Percentiles rank a stretch among this genome's conserved stretches.
phyloP scores from a whole-genome alignment of 2,329 filamentous ascomycete genomes.

The Paracamarosporium sp. region DNA sequence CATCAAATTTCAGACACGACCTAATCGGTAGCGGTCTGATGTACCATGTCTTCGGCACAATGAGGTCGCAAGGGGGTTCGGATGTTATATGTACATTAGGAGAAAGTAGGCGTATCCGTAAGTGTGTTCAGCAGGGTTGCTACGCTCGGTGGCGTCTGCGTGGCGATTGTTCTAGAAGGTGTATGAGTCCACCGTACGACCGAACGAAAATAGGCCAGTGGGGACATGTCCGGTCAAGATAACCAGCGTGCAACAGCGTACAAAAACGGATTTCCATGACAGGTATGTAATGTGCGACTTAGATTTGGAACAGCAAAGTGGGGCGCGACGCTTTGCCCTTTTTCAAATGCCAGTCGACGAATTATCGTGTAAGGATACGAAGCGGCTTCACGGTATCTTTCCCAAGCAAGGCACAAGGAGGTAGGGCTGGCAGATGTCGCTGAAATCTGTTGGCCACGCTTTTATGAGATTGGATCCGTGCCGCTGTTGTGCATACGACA shows the following conservation, averaged over 20 bases:
- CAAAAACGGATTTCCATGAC: conserved; percentile 3
- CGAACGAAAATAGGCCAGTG: not conserved
- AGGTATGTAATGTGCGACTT: not conserved
- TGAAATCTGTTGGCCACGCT: not conserved
- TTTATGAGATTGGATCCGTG: not conserved
- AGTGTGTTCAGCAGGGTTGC: not conserved
- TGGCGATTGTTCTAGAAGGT: not conserved
- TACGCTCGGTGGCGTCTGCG: not conserved
- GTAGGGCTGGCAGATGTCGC: not conserved
- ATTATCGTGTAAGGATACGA: not conserved
- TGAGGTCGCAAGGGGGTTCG: not conserved
- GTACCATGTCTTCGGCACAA: not conserved
- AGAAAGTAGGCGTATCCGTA: not conserved
- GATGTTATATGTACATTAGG: not conserved
- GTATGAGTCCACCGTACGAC: not conserved
- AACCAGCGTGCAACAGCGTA: not conserved
- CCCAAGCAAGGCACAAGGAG: conserved; percentile 6
- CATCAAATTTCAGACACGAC: not conserved
- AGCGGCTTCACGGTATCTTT: not conserved
- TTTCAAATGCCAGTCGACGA: not conserved
- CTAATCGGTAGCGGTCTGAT: not conserved
- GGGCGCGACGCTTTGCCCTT: not conserved
- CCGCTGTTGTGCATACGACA: not conserved
- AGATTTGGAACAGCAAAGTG: not conserved
- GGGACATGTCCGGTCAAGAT: not conserved